Evolutionary conservation across 768 basidiomycete genomes (phyloP), one percentile per base, ranked within the genome.

Genomic region (Kwoniella mangroviensis): DNA sequence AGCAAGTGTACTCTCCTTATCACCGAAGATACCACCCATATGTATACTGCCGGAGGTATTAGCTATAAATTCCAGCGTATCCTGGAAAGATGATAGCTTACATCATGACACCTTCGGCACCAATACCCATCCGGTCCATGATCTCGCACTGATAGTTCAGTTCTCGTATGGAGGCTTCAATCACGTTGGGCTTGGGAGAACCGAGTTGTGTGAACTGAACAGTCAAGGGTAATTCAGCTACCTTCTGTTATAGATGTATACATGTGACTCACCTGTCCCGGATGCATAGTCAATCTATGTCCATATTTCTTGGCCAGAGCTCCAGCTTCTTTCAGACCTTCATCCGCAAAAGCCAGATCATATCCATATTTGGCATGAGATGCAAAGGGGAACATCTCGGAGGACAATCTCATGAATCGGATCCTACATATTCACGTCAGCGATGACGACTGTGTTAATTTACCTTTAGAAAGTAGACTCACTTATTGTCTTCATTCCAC

Each of bases 321-420:
- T 1, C 92, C 92, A 24, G 88, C 89, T 84, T 85, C 86, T 75
- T 86, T 86, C 54, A 89, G 76, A 67, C 86, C 87, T 28, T 84
- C 83, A 5, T 87, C 85, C 6, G 92, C 93, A 69, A 92, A 94
- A 9, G 88, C 87, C 26, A 98, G 86, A 17, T 89, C 87, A 81
- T 98, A 97, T 0, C 93, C 93, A 76, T 93, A 88, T 21, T 85
- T 86, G 19, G 84, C 85, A 74, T 98, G 95, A 1, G 79, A 81
- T 0, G 94, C 93, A 75, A 91, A 97, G 0, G 94, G 94, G 83
- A 97, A 96, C 88, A 97, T 90, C 73, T 94, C 92, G 9, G 92
- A 93, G 0, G 93, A 94, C 73, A 96, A 80, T 55, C 94, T 88
- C 84, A 95, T 88, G 83, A 94, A 96, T n/a, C 87, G 88, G 65